Evolutionary conservation across 139 green algal genomes (phyloP), one percentile per base, ranked within the genome.

Genomic region (Coelastrella sp.): DNA sequence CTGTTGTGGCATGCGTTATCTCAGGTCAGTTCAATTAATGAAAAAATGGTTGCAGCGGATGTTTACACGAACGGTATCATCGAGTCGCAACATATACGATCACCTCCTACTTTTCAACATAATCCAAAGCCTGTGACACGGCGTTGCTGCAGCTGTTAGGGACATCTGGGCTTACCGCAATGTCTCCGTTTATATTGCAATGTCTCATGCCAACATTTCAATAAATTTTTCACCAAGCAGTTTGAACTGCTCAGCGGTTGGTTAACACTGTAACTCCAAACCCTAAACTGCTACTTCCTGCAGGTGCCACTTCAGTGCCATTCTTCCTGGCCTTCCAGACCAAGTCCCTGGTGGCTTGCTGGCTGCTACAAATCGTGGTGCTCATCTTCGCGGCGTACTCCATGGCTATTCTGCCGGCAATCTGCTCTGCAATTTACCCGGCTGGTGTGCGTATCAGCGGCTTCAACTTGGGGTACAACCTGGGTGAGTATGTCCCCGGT

Each of bases 381-480:
- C 83, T 88, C 3, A 56, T 19, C 64, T 47, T 88, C 47, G 65
- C 56, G 14, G 83, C 66, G 7, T 88, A 81, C 14, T 68, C 83
- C 10, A 88, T 88, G 83, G 83, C 64, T 4, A n/a, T 88, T 7
- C 83, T 88, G 66, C 83, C 83, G 20, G 68, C 32, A 14, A 80
- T 88, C 66, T 88, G 83, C 83, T 68, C 64, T 23, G 60, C 32
- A 4, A 66, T 88, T 8, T 88, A 88, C 68, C 83, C 83, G 47
- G 83, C 83, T 59, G 83, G 83, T 14, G 83, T 88, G 8, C 66
- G 83, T 20, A 88, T 88, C 83, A 79, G 61, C 58, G 83, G 83
- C 54, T 88, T 88, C 68, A 88, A 88, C 68, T 32, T 88, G 6
- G 83, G 56, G 5, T 87, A 87, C 82, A 87, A 87, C 65, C 8